phyloP scores from a whole-genome alignment of 225 moss, liverwort and hornwort genomes.

The Ulota crispa region DNA sequence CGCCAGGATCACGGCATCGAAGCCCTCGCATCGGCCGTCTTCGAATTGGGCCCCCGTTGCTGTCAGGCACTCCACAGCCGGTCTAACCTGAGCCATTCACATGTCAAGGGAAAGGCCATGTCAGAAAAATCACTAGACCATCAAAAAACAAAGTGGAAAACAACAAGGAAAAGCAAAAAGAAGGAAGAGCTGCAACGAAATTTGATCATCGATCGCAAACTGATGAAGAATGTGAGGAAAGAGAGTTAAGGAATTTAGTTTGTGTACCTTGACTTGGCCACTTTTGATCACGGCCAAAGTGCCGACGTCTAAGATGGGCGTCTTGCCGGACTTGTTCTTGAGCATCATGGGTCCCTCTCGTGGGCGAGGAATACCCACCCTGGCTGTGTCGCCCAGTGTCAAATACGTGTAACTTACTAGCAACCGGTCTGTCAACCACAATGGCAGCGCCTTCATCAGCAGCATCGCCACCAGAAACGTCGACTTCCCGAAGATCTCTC shows the following conservation, averaged over 20 bases:
- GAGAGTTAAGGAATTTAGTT: neutral
- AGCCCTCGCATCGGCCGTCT: conserved; percentile 49
- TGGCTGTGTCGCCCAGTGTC: conserved; percentile 57
- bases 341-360: conserved; percentile 71
- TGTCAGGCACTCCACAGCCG: conserved; percentile 60
- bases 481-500: conserved; percentile 78
- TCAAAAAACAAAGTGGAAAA: no score
- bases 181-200: neutral
- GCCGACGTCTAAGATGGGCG: conserved; percentile 89
- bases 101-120: neutral
- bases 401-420: conserved; percentile 63
- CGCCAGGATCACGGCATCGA: conserved; percentile 76
- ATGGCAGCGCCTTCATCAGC: conserved; percentile 67
- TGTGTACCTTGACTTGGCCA: conserved; percentile 72
- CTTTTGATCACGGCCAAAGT: conserved; percentile 75
- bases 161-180: no score
- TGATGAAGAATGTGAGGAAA: neutral
- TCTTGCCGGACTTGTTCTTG: conserved; percentile 70
- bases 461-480: conserved; percentile 76
- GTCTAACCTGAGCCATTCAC: conserved; percentile 55
- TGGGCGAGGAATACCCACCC: conserved; percentile 67
- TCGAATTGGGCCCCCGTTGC: conserved; percentile 62
- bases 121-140: neutral
- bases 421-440: conserved; percentile 77
- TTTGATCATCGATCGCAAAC: neutral